These are phyloP conservation scores for Thalassiosira mediterranea DNA, from an alignment of 352 stramenopile genomes.

Conservation along the genomic window DNA sequence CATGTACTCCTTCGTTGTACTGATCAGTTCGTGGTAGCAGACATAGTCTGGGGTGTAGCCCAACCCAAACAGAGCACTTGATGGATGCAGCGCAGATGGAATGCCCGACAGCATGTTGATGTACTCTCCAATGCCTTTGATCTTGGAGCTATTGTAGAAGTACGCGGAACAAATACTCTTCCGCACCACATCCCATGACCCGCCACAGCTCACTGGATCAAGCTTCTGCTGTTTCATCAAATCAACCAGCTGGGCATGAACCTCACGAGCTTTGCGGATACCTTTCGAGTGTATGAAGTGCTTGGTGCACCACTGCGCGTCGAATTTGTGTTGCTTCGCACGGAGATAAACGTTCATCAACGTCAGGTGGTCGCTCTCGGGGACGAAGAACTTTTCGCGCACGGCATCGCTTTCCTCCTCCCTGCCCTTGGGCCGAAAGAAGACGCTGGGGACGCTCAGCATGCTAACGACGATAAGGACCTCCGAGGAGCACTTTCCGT, in stretches of 20 bases:
- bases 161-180: conserved; percentile 99
- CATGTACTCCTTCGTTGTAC: conserved; percentile 99
- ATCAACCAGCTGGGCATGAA: conserved; percentile 93
- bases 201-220: conserved; percentile 88
- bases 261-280: conserved; percentile 91
- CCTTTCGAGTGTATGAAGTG: conserved; percentile 98
- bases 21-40: conserved; percentile 99
- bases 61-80: conserved; percentile 95
- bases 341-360: conserved; percentile 95
- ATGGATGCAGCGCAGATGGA: conserved; percentile 96
- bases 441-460: conserved; percentile 96
- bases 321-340: conserved; percentile 94
- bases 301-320: conserved; percentile 89
- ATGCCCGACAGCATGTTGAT: conserved; percentile 99
- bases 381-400: conserved; percentile 99
- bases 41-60: conserved; percentile 99
- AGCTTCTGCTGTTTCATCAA: conserved; percentile 98
- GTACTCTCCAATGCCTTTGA: conserved; percentile 99
- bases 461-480: conserved; percentile 97
- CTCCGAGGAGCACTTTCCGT: conserved; percentile 92
- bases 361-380: conserved; percentile 96
- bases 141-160: conserved; percentile 99
- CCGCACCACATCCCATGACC: conserved; percentile 95
- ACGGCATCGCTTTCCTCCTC: conserved; percentile 97
- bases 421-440: conserved; percentile 95